Evolutionary conservation across 1,284 basidiomycete genomes (phyloP), one percentile per base, ranked within the genome.

Genomic region (Phellinidium pouzarii): DNA sequence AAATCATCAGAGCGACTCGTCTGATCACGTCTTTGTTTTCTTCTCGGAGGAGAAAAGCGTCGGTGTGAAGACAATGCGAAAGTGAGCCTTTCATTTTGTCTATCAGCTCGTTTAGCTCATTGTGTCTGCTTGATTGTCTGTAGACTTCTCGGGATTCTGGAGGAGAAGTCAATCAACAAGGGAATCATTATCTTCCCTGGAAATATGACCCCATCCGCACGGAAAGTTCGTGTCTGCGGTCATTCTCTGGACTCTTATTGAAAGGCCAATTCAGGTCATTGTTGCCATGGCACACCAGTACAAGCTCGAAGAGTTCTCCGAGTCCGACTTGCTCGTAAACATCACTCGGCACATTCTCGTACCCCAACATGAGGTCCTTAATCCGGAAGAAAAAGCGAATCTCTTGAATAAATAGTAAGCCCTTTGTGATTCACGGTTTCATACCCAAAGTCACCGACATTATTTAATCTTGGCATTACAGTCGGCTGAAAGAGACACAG

Each of bases 401-500:
- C 71, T 99, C 50, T 75, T 99, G 56, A 83, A 89, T 68, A 87
- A 89, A 79, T 99, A 99, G 94, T 97, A 63, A 63, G 93, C 82
- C 38, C 36, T 51, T 53, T 45, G 36, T 20, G 26, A 29, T n/a
- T 8, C 6, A 47, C 20, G 25, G 17, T 8, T 46, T 34, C 11
- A 44, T 20, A 9, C 40, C 9, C 17, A 17, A 42, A 2, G 11
- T 44, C 19, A 3, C 17, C 8, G 1, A 25, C 43, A 44, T 22
- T 12, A 44, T 23, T 20, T 23, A 6, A 14, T 36, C 31, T 46
- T 49, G 26, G n/a, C 14, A 17, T 27, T 17, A 34, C 58, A 96
- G 94, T 71, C 94, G 96, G 57, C 73, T 99, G 59, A 97, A 97
- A 68, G 96, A 99, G 65, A 98, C 94, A 1, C 96, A 99, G 66